Evolutionary conservation across 345 rosid species (phyloP).

Genomic region (Lumnitzera littorea): DNA sequence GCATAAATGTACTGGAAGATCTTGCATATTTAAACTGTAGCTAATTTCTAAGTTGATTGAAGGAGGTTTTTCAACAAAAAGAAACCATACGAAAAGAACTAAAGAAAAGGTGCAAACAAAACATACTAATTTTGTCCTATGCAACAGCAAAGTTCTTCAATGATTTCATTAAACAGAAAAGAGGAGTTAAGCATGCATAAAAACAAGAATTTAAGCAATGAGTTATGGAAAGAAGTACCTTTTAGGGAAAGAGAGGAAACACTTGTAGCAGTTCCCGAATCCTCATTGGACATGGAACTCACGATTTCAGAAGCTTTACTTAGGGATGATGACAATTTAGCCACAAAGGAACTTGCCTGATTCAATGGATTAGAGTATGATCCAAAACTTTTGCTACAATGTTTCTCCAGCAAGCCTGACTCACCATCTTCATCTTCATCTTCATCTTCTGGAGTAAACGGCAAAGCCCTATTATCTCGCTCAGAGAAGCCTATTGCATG

Average conservation of each 20-base stretch:
- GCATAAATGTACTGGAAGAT: no score
- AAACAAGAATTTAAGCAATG: not conserved
- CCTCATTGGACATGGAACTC: conserved; percentile 37
- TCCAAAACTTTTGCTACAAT: conserved; percentile 8
- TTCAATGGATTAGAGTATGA: conserved; percentile 9
- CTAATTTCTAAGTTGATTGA: no score
- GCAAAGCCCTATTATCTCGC: conserved; percentile 17
- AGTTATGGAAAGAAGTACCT: conserved; percentile 38
- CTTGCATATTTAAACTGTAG: no score
- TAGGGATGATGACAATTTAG: conserved; percentile 46
- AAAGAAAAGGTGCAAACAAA: no score
- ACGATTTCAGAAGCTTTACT: conserved; percentile 33
- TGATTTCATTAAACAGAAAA: not conserved
- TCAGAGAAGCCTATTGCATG: conserved; percentile 16
- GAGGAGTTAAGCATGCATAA: not conserved
- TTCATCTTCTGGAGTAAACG: conserved; percentile 16
- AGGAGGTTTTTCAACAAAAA: no score
- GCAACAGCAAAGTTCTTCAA: not conserved
- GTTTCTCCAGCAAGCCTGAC: conserved; percentile 26
- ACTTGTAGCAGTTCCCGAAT: conserved; percentile 28
- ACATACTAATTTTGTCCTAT: no score
- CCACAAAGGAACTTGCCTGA: conserved; percentile 35
- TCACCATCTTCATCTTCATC: conserved; percentile 21
- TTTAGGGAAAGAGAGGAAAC: conserved; percentile 54
- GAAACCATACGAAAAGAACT: no score